Evolutionary conservation across 768 basidiomycete species (phyloP).

Genomic region (Cystobasidiopsis lactophilus): DNA sequence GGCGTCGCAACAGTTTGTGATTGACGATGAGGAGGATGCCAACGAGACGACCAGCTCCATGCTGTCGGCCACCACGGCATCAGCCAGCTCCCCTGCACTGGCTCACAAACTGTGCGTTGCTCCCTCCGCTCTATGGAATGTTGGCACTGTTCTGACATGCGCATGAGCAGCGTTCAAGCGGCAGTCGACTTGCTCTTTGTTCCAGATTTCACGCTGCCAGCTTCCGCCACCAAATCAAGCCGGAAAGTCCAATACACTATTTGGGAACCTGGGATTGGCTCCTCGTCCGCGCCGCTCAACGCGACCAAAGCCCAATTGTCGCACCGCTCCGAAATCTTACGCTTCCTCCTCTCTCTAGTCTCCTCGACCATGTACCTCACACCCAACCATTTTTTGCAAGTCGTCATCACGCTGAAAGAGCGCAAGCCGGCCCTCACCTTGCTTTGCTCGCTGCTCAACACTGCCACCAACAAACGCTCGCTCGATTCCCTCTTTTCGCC

Average conservation of each 20-base stretch:
- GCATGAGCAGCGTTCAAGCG: slow-evolving; percentile 29
- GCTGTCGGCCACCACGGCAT: not conserved
- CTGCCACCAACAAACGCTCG: slow-evolving; percentile 29
- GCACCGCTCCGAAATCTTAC: slow-evolving; percentile 73
- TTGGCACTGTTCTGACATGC: not conserved
- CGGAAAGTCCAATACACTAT: slow-evolving; percentile 71
- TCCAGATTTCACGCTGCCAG: slow-evolving; percentile 77
- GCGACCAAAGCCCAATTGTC: slow-evolving; percentile 40
- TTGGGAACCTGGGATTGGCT: slow-evolving; percentile 91
- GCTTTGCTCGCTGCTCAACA: slow-evolving; percentile 81
- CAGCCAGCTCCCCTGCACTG: slow-evolving; percentile 1
- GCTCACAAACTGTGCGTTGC: slow-evolving; percentile 21
- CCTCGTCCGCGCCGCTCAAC: slow-evolving; percentile 45
- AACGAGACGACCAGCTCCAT: not conserved
- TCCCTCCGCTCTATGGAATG: slow-evolving; percentile 20
- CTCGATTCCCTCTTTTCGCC: not conserved
- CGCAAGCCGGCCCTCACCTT: slow-evolving; percentile 55
- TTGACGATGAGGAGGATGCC: slow-evolving; percentile 54
- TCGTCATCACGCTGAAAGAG: slow-evolving; percentile 28
- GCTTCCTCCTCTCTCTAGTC: slow-evolving; percentile 63
- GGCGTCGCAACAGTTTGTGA: slow-evolving; percentile 45
- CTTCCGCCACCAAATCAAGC: slow-evolving; percentile 49
- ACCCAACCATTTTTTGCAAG: slow-evolving; percentile 45
- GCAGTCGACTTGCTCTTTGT: slow-evolving; percentile 79
- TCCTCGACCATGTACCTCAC: slow-evolving; percentile 77